These are phyloP conservation scores for Coemansia sp. DNA, from an alignment of 192 early-diverging fungal genomes.

Conservation along the genomic window DNA sequence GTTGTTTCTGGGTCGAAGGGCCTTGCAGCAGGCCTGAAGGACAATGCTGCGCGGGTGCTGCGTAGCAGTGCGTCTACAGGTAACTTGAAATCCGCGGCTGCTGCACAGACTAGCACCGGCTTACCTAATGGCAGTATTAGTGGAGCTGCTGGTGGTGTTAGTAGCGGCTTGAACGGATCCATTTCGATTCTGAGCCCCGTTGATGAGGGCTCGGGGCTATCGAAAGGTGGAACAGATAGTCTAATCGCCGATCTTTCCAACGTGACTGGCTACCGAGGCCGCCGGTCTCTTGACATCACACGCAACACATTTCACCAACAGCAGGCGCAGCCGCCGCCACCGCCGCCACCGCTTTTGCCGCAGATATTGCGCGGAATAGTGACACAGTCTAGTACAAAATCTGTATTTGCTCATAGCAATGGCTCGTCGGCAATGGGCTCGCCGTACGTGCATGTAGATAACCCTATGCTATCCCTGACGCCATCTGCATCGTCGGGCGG, in stretches of 20 bases:
- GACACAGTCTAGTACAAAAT: constrained; percentile 6
- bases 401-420: not conserved
- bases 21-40: constrained; percentile 50
- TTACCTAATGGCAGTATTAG: not conserved
- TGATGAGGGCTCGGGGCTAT: constrained; percentile 11
- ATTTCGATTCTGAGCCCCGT: constrained; percentile 20
- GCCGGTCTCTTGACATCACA: constrained; percentile 36
- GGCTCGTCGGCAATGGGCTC: constrained; percentile 23
- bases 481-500: not conserved
- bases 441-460: constrained; percentile 36
- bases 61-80: constrained; percentile 53
- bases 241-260: constrained; percentile 1
- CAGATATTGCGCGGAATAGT: constrained; percentile 22
- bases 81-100: constrained; percentile 33
- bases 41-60: constrained; percentile 45
- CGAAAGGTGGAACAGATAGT: not conserved
- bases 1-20: constrained; percentile 26
- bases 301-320: constrained; percentile 16
- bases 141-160: constrained; percentile 5
- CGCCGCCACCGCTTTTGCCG: constrained; percentile 9
- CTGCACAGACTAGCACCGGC: not conserved
- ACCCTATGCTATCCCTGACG: not conserved
- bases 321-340: constrained; percentile 20
- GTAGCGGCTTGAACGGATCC: not conserved
- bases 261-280: constrained; percentile 18